Evolutionary conservation across 257 asterid species (phyloP).

Genomic region (Ehretia macrophylla): DNA sequence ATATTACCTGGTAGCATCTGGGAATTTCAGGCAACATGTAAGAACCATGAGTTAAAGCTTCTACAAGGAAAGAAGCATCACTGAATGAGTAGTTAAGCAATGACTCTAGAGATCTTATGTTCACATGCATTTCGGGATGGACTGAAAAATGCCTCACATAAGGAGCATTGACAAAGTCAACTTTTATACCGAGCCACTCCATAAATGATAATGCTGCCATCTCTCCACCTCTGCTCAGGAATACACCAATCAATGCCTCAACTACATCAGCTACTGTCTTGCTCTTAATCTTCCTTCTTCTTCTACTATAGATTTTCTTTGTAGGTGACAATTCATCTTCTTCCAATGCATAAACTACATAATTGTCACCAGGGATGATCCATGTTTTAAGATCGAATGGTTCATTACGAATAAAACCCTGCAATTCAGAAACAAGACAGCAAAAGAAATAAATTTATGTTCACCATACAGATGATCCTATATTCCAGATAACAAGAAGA

Average conservation of each 20-base stretch:
- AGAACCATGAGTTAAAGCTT: constrained; percentile 92
- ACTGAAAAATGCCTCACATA: constrained; percentile 32
- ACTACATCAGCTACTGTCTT: constrained; percentile 69
- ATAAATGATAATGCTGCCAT: constrained; percentile 58
- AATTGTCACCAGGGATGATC: constrained; percentile 57
- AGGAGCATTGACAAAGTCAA: constrained; percentile 40
- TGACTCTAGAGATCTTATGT: constrained; percentile 40
- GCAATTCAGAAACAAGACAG: constrained; percentile 5
- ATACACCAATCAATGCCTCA: constrained; percentile 94
- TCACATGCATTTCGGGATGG: constrained; percentile 43
- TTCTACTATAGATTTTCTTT: constrained; percentile 28
- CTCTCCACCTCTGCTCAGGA: constrained; percentile 64
- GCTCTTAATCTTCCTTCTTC: constrained; percentile 33
- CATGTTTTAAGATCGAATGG: constrained; percentile 67
- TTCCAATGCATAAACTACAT: constrained; percentile 20
- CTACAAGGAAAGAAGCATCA: constrained; percentile 69
- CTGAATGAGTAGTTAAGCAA: constrained; percentile 48
- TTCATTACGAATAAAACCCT: constrained; percentile 79
- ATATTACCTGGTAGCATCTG: constrained; percentile 73
- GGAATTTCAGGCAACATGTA: constrained; percentile 85
- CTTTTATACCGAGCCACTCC: constrained; percentile 64
- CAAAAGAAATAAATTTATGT: not conserved
- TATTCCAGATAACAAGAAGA: too few species aligned
- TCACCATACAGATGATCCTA: too few species aligned
- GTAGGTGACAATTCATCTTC: constrained; percentile 30